Base-by-base conservation (phyloP, 768 basidiomycete species). In the Coprinopsis marcescibilis region DNA sequence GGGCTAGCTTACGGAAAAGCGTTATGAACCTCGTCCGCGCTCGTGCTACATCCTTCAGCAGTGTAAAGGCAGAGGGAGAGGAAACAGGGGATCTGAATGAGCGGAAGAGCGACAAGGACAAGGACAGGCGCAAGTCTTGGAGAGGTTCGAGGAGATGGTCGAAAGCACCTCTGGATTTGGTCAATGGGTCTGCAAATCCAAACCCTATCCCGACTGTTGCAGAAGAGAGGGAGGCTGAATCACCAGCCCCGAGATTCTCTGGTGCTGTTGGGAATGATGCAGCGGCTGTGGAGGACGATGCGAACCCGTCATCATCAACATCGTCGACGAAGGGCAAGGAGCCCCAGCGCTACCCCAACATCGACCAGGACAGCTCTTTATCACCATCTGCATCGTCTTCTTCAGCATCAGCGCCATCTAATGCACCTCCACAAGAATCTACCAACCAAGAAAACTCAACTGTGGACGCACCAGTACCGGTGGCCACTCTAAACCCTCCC, bases 11-110 rank as follows among this genome's bases (percentile, higher is more conserved):
- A 6, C 35, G 69, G 3, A 67, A 54, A 37, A 69, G 65, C 43
- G 56, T 74, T 35, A 50, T 58, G 48, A 68, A 49, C 51, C 56
- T 54, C 30, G 64, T 57, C 4, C 62, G 59, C 34, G 54, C 65
- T 5, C 62, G 59, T 34, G 54, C 65, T 6, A 46, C 30, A 7
- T 32, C 37, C 7, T 15, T 43, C 30, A 32, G 10, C 30, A 32
- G 30, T n/a, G 30, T n/a, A 32, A 32, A 32, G 30, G 10, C 30
- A 32, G 30, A 32, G 30, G 30, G n/a, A 32, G 10, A 32, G n/a
- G n/a, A n/a, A n/a, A n/a, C n/a, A n/a, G n/a, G n/a, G n/a, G n/a
- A n/a, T n/a, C n/a, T n/a, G n/a, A n/a, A n/a, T n/a, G n/a, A n/a
- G n/a, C n/a, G n/a, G n/a, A n/a, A n/a, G 35, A 45, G 30, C 14